Evolutionary conservation across 2,329 filamentous ascomycete genomes (phyloP), one percentile per base, ranked within the genome.

Genomic region (Periglandula ipomoeae): DNA sequence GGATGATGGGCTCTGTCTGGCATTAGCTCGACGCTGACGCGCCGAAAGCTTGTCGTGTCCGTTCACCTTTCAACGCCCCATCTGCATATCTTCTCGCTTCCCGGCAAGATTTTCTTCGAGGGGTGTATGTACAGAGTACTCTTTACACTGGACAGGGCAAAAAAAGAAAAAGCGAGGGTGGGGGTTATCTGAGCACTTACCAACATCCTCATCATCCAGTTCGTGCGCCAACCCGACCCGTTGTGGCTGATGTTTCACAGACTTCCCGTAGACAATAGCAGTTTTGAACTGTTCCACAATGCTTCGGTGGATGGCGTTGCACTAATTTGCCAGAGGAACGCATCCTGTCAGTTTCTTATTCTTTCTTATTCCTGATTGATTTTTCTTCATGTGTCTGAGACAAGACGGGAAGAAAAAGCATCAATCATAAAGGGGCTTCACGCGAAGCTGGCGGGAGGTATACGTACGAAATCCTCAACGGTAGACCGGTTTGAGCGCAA

Each of bases 221-320:
- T 95, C 89, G 66, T 98, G 93, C 47, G 79, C 74, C 56, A 98
- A 77, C 44, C 93, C 93, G 54, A 97, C 93, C 61, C 90, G 82
- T 71, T 98, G 93, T 56, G 93, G 93, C 71, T 97, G 93, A 72
- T 98, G 93, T 77, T 97, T 97, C 58, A 97, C 91, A 49, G 90
- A 96, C 66, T 91, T 93, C 58, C 93, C 93, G 68, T 97, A 98
- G 38, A 98, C 93, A 63, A 98, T 85, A 48, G 93, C 93, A 53
- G 84, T 81, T 70, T 91, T 94, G 77, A 98, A 98, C 59, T 95
- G 85, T 59, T 98, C 93, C 49, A 93, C 78, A 64, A 98, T 97
- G 49, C 82, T 94, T 66, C 93, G 89, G 71, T 98, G 93, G 65
- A 98, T 98, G 57, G 88, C 80, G 71, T 96, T 95, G 71, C 93